Evolutionary conservation across 306 rosid genomes (phyloP), one percentile per base, ranked within the genome.

Genomic region (Corylus heterophylla): DNA sequence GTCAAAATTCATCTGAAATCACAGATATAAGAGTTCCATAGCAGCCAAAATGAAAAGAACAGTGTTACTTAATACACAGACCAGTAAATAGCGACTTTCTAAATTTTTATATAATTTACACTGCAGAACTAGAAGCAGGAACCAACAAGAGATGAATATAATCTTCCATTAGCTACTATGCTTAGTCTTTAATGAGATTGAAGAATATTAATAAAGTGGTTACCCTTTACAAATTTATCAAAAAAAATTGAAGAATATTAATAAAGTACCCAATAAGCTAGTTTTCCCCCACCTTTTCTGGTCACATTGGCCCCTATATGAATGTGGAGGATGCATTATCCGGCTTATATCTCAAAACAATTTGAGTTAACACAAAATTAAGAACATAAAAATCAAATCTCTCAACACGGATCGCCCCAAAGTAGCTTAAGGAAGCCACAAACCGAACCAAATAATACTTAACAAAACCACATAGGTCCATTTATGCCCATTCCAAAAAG

Each of bases 1-100:
- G 74, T 95, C 97, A 79, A 91, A 95, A 85, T 89, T 91, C 91
- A 95, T 92, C 98, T 94, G 89, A 25, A 81, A 73, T 20, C 63
- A 80, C 20, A 54, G 16, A 69, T 11, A 68, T 12, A 37, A 54
- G 42, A 22, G 11, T 73, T 47, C 45, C 39, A 70, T 31, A 48
- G 31, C 25, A 63, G 54, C 42, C 42, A 52, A 31, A 83, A 49
- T 62, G 17, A 62, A 1, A 25, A 22, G 44, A 11, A 27, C 39
- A 62, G 16, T 4, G 13, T 25, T 37, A 5, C 22, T 27, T 12
- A 27, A 62, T n/a, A 22, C 11, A 12, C 58, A 69, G 7, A 22
- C 63, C 47, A 44, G 74, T 29, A 50, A 9, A 48, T 16, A 20
- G 18, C 44, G 12, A 27, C 35, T 2, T 62, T 17, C 20, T 7